Conservation (phyloP, 2,329 filamentous ascomycete species). For the Claviceps monticola region DNA sequence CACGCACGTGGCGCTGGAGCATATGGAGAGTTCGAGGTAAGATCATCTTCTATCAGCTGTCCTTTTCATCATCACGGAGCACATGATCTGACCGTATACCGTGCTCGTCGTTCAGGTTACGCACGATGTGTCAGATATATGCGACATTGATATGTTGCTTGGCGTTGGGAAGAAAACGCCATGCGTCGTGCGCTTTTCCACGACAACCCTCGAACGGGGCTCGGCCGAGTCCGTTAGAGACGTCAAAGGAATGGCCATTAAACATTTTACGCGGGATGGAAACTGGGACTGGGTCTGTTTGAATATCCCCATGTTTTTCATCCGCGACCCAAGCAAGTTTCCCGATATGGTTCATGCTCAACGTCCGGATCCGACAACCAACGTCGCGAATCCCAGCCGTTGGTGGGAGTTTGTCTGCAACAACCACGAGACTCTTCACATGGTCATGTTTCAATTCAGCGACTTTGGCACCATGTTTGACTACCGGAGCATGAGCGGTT, state of each 20-base stretch:
- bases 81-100: too few species aligned
- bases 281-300: constrained; percentile 63
- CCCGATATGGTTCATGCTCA: constrained; percentile 66
- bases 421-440: constrained; percentile 49
- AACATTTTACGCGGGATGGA: constrained; percentile 52
- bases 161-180: constrained; percentile 39
- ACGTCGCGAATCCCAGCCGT: constrained; percentile 55
- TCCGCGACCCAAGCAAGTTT: constrained; percentile 62
- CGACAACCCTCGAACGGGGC: constrained; percentile 53
- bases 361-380: constrained; percentile 60
- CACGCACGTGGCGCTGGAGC: constrained; percentile 26
- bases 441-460: constrained; percentile 52
- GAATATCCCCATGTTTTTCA: constrained; percentile 67
- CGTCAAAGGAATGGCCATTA: constrained; percentile 51
- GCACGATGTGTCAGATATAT: constrained; percentile 40
- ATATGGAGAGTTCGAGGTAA: constrained; percentile 41
- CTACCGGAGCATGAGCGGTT: constrained; percentile 54
- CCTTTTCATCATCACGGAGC: neutral
- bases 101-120: constrained; percentile 23
- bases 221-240: constrained; percentile 55
- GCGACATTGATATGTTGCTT: constrained; percentile 37
- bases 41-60: neutral
- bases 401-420: constrained; percentile 35
- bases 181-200: constrained; percentile 54
- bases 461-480: constrained; percentile 53